phyloP scores from a whole-genome alignment of 768 basidiomycete species.

The Hortiboletus flavorubellus region DNA sequence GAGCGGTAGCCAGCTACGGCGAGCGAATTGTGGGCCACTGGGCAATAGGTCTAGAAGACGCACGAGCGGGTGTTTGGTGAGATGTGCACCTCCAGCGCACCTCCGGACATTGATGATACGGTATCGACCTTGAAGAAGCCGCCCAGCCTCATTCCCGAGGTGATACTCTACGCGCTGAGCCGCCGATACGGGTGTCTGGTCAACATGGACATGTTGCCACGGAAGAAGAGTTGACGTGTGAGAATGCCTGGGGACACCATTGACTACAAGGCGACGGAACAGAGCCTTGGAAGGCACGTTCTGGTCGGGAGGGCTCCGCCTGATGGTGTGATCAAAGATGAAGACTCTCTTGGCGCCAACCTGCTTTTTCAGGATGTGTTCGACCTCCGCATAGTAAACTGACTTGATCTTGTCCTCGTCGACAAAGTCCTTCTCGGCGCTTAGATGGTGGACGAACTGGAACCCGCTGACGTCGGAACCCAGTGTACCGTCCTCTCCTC shows the following conservation, averaged over 20 bases:
- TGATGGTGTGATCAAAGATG: constrained; percentile 46
- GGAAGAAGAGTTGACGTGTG: neutral
- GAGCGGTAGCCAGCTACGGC: constrained; percentile 40
- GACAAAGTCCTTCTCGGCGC: constrained; percentile 37
- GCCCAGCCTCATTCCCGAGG: constrained; percentile 40
- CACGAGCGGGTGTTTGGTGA: neutral
- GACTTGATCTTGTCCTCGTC: constrained; percentile 38
- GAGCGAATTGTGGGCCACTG: constrained; percentile 41
- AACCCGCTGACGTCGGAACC: constrained; percentile 46
- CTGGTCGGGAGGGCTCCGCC: constrained; percentile 22
- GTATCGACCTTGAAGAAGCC: constrained; percentile 38
- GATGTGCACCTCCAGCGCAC: neutral
- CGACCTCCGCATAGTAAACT: constrained; percentile 42
- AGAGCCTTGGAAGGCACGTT: neutral
- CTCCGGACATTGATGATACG: constrained; percentile 50
- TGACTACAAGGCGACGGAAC: constrained; percentile 34
- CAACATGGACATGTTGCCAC: constrained; percentile 42
- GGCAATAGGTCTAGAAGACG: constrained; percentile 30
- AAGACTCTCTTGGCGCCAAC: constrained; percentile 38
- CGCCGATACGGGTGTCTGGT: constrained; percentile 40
- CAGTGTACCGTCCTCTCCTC: constrained; percentile 28
- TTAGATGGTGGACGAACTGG: constrained; percentile 34
- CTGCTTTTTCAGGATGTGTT: constrained; percentile 39
- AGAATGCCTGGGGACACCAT: constrained; percentile 3
- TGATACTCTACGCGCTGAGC: constrained; percentile 38